Conservation (phyloP, 176 grass and related monocot genomes). For the Hordeum vulgare region MorexV3_pseudomolecules_assembly NC_058520.1:5826270-5826769, state of each 20-base stretch:
- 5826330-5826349: conserved; percentile 50
- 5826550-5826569: background rate
- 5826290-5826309: conserved; percentile 73
- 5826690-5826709: background rate
- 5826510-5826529: background rate
- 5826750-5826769: too few relatives aligned
- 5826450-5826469: background rate
- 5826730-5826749: too few relatives aligned
- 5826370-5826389: conserved; percentile 14
- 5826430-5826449: background rate
- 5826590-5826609: background rate
- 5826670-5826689: background rate
- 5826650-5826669: background rate
- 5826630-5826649: background rate
- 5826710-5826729: too few relatives aligned
- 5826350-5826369: conserved; percentile 65
- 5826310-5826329: conserved; percentile 62
- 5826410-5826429: background rate
- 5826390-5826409: background rate
- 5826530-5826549: background rate
- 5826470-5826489: background rate
- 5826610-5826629: background rate
- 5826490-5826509: background rate
- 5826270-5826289: conserved; percentile 59
- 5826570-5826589: background rate